Base-by-base conservation (phyloP, 169 alveolate species). In the Cryptosporidium canis region DNA sequence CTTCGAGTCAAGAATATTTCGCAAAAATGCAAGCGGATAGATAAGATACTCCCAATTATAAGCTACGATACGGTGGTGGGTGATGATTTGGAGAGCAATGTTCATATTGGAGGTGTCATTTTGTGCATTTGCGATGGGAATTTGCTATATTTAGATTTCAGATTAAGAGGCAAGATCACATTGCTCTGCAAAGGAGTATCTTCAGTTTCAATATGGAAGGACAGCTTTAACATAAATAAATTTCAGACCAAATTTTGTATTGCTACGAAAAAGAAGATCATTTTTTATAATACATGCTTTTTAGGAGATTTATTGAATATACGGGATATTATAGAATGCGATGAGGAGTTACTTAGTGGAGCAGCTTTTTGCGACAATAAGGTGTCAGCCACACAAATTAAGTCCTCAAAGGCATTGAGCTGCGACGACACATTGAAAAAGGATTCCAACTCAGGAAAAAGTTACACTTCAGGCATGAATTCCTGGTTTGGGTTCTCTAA, bases 221-320 rank as follows among this genome's bases (percentile, higher is more conserved):
- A 77, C 24, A 77, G 77, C 27, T 58, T 43, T 31, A 77, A 77
- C 16, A 58, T 77, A 9, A 61, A 61, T 58, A 44, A 24, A 18
- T 61, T 61, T 61, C 77, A 77, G 14, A 77, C 87, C 3, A 77
- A 55, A 77, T 77, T 77, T 77, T 77, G 87, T 61, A 29, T 77
- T 16, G 51, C 77, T 3, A 58, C 77, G 24, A 77, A 58, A 24
- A 77, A 61, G 8, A 61, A 43, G 47, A 77, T 77, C 31, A 39
- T 41, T 16, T 77, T 77, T 41, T 77, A 77, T 77, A 77, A 77
- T 77, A 77, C 87, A n/a, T 58, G 70, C 6, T 35, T 77, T 77
- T 77, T 61, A 31, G 72, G 87, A 2, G 72, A 77, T 43, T 77
- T 77, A 33, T 24, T 43, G 12, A 63, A 77, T 58, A 27, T 58